phyloP scores from a whole-genome alignment of 805 yeast genomes.

The Metschnikowia peoriensis region DNA sequence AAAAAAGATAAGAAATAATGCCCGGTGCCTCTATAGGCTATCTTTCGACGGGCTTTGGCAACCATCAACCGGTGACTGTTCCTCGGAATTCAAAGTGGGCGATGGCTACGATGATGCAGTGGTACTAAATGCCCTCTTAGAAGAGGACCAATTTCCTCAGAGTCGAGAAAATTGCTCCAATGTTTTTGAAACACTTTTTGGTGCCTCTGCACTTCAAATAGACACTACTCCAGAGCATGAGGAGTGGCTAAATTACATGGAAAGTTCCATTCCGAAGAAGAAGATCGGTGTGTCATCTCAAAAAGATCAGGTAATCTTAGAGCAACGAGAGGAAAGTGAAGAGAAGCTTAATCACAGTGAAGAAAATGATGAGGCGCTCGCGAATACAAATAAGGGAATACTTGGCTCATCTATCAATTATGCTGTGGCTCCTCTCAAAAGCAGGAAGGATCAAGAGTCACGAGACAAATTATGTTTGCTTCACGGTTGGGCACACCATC shows the following conservation, averaged over 20 bases:
- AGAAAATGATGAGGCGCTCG: constrained; percentile 20
- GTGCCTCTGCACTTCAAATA: constrained; percentile 3
- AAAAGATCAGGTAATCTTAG: constrained; percentile 12
- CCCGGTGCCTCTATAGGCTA: constrained; percentile 10
- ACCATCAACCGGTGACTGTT: not conserved
- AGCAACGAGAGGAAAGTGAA: constrained; percentile 14
- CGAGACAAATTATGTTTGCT: constrained; percentile 8
- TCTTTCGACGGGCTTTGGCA: constrained; percentile 16
- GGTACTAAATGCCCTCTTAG: constrained; percentile 1
- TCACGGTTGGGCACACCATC: constrained; percentile 12
- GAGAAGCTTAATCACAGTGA: not conserved
- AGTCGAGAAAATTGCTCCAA: not conserved
- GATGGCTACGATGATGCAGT: constrained; percentile 1
- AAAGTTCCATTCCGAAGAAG: constrained; percentile 28
- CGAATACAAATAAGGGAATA: constrained; percentile 11
- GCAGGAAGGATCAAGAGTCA: not conserved
- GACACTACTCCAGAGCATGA: constrained; percentile 11
- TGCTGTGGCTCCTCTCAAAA: not conserved
- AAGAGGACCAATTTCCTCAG: not conserved
- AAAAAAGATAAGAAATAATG: constrained; percentile 24
- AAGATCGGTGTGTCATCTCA: constrained; percentile 27
- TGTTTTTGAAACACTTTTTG: constrained; percentile 12
- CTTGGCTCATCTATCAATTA: constrained; percentile 9
- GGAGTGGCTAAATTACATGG: constrained; percentile 21
- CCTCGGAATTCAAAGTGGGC: not conserved